Conservation (phyloP, 192 early-diverging fungal species). For the Linderina pennispora region DNA sequence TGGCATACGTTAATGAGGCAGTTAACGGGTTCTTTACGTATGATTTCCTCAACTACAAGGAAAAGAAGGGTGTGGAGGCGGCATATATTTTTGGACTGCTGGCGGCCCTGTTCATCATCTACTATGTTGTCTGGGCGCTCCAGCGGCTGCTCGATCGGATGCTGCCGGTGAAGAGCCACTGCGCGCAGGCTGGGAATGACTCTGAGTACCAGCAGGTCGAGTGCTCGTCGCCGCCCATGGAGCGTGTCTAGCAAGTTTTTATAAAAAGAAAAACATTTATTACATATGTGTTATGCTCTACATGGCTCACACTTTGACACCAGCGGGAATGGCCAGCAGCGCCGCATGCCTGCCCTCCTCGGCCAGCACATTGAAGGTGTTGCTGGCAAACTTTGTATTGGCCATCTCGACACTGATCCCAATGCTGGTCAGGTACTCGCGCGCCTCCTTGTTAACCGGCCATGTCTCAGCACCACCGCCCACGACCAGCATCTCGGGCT, state of each 20-base stretch:
- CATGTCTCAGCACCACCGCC: slow-evolving; percentile 30
- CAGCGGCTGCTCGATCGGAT: slow-evolving; percentile 19
- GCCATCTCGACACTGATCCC: slow-evolving; percentile 38
- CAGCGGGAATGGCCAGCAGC: slow-evolving; percentile 26
- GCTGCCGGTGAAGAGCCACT: slow-evolving; percentile 8
- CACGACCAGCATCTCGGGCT: slow-evolving; percentile 42
- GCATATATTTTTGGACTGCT: slow-evolving; percentile 12
- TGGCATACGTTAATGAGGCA: slow-evolving; percentile 30
- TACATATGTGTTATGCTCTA: too few relatives aligned
- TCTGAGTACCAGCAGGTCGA: too few relatives aligned
- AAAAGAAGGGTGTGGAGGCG: slow-evolving; percentile 7
- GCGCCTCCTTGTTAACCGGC: slow-evolving; percentile 10
- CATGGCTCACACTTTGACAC: slow-evolving; percentile 8
- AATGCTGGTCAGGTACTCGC: slow-evolving; percentile 32
- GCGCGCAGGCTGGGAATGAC: not conserved
- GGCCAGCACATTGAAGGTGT: slow-evolving; percentile 29
- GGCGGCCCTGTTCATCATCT: slow-evolving; percentile 11
- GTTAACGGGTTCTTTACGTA: slow-evolving; percentile 35
- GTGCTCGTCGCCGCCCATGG: too few relatives aligned
- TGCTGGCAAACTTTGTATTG: slow-evolving; percentile 25
- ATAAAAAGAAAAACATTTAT: too few relatives aligned
- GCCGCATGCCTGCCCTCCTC: slow-evolving; percentile 42
- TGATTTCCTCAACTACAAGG: slow-evolving; percentile 30
- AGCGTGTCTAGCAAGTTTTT: too few relatives aligned
- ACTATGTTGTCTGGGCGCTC: slow-evolving; percentile 23